Conservation (phyloP, 768 basidiomycete genomes). For the Calocybe cyanea region DNA sequence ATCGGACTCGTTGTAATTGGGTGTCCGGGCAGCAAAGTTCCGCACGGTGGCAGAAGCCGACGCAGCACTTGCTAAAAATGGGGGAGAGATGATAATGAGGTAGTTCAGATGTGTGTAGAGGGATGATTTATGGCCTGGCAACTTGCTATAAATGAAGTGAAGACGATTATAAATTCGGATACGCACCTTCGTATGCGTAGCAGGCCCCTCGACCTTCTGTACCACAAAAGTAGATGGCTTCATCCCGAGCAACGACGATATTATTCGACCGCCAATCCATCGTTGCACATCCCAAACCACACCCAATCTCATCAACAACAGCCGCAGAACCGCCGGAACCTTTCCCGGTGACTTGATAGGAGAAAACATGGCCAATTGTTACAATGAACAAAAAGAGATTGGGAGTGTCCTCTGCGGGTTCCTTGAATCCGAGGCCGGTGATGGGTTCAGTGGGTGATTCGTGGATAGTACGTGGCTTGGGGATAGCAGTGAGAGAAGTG, state of each 20-base stretch:
- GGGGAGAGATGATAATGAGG: conserved; percentile 86
- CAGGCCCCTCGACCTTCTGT: conserved; percentile 79
- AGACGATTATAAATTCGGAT: neutral
- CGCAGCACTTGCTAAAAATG: conserved; percentile 62
- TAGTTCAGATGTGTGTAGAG: conserved; percentile 78
- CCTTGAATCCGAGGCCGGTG: conserved; percentile 87
- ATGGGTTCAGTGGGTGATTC: conserved; percentile 86
- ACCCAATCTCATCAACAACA: conserved; percentile 84
- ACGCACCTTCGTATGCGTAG: conserved; percentile 88
- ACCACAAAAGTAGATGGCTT: conserved; percentile 86
- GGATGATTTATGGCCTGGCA: conserved; percentile 69
- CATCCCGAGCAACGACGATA: conserved; percentile 85
- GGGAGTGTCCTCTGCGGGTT: conserved; percentile 44
- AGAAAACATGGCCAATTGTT: conserved; percentile 80
- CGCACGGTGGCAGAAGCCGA: conserved; percentile 74
- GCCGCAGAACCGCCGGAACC: conserved; percentile 62
- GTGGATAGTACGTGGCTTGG: conserved; percentile 81
- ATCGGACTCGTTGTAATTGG: conserved; percentile 46
- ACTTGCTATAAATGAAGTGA: neutral
- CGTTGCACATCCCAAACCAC: conserved; percentile 77
- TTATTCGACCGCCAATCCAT: conserved; percentile 72
- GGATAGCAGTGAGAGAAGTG: conserved; percentile 66
- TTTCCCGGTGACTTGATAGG: conserved; percentile 70
- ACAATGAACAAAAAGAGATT: conserved; percentile 74
- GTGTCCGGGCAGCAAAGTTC: conserved; percentile 57